These are phyloP conservation scores for Candida albicans DNA, from an alignment of 1,139 yeast genomes.

Conservation along the genomic window DNA sequence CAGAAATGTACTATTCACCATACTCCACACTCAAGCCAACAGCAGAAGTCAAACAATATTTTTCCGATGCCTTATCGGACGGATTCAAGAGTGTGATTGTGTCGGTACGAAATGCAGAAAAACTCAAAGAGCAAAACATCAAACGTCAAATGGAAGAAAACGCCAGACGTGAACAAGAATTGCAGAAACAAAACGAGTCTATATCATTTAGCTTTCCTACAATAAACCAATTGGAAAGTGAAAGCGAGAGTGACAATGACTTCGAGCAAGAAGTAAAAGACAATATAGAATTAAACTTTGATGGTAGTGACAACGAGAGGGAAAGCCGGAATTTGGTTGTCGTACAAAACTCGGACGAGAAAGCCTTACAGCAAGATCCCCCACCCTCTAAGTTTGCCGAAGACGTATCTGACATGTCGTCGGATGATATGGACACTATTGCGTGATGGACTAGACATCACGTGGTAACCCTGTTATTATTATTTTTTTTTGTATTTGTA, in stretches of 20 bases:
- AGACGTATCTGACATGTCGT: slow-evolving; percentile 8
- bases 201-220: slow-evolving; percentile 31
- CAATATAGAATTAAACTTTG: slow-evolving; percentile 18
- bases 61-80: slow-evolving; percentile 27
- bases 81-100: slow-evolving; percentile 38
- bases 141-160: slow-evolving; percentile 23
- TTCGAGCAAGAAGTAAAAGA: slow-evolving; percentile 12
- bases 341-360: slow-evolving; percentile 4
- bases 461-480: background rate
- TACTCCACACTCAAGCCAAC: slow-evolving; percentile 31
- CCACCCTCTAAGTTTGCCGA: background rate
- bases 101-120: slow-evolving; percentile 39
- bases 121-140: slow-evolving; percentile 23
- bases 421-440: slow-evolving; percentile 8
- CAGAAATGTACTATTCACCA: slow-evolving; percentile 45
- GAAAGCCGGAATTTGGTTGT: background rate
- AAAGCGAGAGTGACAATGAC: slow-evolving; percentile 17
- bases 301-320: slow-evolving; percentile 6
- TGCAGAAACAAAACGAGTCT: slow-evolving; percentile 22
- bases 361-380: background rate
- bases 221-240: slow-evolving; percentile 6
- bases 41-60: slow-evolving; percentile 24
- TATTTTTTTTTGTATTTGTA: background rate
- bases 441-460: slow-evolving; percentile 6
- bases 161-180: slow-evolving; percentile 21